Percentiles rank a stretch among this genome's conserved stretches.
Evolutionary conservation across 352 stramenopile genomes (phyloP).

Genomic region (Globisporangium uncinulatum): DNA sequence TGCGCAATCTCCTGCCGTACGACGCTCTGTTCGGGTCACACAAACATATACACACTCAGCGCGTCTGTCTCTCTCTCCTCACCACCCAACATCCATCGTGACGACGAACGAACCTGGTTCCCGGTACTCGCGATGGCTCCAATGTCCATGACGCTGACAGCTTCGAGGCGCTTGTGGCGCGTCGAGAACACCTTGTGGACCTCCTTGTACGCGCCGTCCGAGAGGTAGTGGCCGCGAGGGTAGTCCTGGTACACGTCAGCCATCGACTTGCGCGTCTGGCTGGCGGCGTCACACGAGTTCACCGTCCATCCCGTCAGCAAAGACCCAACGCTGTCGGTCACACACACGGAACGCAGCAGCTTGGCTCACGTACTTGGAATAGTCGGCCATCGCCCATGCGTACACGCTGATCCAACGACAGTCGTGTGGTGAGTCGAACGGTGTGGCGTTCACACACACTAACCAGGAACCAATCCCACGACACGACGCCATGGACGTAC

Average conservation of each 20-base stretch:
- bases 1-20: conserved; percentile 93
- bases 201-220: conserved; percentile 84
- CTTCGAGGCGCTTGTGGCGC: conserved; percentile 53
- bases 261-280: conserved; percentile 24
- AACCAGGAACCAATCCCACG: too few relatives aligned
- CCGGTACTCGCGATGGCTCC: conserved; percentile 76
- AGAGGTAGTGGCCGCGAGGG: conserved; percentile 70
- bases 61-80: not conserved
- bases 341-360: not conserved
- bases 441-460: not conserved
- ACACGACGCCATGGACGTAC: conserved; percentile 20
- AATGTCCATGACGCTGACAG: conserved; percentile 92
- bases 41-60: not conserved
- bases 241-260: conserved; percentile 40
- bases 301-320: too few relatives aligned
- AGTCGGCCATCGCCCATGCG: conserved; percentile 48
- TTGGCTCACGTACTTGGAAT: conserved; percentile 29
- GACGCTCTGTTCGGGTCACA: conserved; percentile 40
- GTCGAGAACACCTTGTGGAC: conserved; percentile 83
- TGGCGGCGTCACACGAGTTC: not conserved
- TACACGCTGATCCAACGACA: conserved; percentile 24
- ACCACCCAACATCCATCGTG: not conserved
- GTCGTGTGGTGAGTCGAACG: not conserved
- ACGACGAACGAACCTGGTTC: conserved; percentile 64
- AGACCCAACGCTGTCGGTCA: not conserved